Evolutionary conservation across 345 rosid species (phyloP).

Genomic region (Sonneratia caseolaris): DNA sequence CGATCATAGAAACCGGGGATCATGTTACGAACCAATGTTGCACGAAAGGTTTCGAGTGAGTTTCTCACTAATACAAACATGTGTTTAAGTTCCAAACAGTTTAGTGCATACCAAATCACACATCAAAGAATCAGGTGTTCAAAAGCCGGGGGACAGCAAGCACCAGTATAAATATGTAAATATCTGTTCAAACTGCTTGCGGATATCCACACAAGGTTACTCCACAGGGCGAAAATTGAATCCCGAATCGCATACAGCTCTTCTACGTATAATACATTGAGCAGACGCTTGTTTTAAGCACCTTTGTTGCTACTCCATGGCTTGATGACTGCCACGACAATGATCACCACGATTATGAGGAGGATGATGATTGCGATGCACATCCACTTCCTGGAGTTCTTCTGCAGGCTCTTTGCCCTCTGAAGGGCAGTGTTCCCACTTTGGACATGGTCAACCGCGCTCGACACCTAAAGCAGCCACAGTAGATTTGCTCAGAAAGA

Average conservation of each 20-base stretch:
- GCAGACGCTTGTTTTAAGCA: conserved; percentile 27
- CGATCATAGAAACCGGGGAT: too few species aligned
- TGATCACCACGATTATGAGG: conserved; percentile 59
- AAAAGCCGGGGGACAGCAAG: not conserved
- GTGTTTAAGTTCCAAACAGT: not conserved
- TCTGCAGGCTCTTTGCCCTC: conserved; percentile 64
- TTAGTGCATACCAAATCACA: not conserved
- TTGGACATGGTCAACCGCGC: conserved; percentile 86
- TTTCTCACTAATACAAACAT: not conserved
- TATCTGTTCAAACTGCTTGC: not conserved
- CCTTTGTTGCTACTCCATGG: conserved; percentile 76
- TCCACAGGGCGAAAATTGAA: not conserved
- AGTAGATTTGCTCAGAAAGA: not conserved
- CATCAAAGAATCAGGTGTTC: too few species aligned
- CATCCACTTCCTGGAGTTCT: conserved; percentile 86
- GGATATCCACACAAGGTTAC: not conserved
- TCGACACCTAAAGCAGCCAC: conserved; percentile 48
- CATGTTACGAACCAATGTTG: too few species aligned
- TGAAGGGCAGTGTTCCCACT: conserved; percentile 65
- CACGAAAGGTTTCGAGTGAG: too few species aligned
- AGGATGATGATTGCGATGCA: conserved; percentile 80
- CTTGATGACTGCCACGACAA: conserved; percentile 50
- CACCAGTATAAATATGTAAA: not conserved
- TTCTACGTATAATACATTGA: not conserved
- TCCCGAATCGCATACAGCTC: not conserved